Evolutionary conservation across 2,329 filamentous ascomycete species (phyloP), one percentile per base, ranked within the genome.

Genomic region (Monosporascus sp.): DNA sequence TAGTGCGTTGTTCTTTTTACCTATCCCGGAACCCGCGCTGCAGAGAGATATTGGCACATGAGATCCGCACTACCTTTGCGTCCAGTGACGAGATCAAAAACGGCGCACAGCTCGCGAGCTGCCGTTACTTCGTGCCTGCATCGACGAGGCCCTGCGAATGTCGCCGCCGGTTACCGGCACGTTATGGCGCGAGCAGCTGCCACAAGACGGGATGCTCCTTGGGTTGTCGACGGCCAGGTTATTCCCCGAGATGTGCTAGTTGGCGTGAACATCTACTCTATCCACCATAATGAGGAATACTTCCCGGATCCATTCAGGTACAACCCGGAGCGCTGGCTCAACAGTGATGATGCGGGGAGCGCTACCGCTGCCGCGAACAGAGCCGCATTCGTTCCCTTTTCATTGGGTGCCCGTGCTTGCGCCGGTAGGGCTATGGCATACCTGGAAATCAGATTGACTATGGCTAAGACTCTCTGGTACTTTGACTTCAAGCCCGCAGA

Each of bases 341-440:
- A 9, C 9, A 34, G 11, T 14, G 50, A 54, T 18, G 51, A 20
- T 25, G 20, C 50, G 3, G 34, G 3, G 24, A 5, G 8, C 22
- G n/a, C 25, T 6, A n/a, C 45, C n/a, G 27, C 25, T 11, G 57
- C 9, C 68, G 64, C 53, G 57, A 59, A 42, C 57, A 46, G 59
- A 7, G 52, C 34, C 37, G 68, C n/a, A 70, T 77, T 48, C 76
- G 76, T 0, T 70, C 24, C 42, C 24, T 46, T 31, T 17, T 46
- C 24, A 14, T 5, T 15, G 0, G 24, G 42, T n/a, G n/a, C 74
- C 1, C 60, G 75, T 5, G 72, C 72, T 5, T 80, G 77, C 60
- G 73, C 79, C 48, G 77, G 75, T 0, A 77, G 76, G 65, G 64
- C 68, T 2, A 59, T 75, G n/a, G 72, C 72, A n/a, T 71, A 74